phyloP scores from a whole-genome alignment of 2,329 filamentous ascomycete species.

The Ophiostoma populinum region DNA sequence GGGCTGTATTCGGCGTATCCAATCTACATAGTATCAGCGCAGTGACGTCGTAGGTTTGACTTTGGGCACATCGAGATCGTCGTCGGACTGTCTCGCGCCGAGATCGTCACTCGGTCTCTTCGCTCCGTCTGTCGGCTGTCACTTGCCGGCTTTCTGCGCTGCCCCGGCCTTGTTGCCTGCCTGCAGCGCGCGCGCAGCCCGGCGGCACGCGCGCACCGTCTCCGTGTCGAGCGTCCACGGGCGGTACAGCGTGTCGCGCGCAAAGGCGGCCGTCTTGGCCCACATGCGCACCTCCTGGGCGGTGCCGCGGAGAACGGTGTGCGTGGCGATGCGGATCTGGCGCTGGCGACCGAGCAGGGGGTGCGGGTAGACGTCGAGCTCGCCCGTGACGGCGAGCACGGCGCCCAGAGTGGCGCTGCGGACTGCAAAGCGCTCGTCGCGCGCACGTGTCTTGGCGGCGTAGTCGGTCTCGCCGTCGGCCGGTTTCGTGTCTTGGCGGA shows the following conservation, averaged over 20 bases:
- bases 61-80: no score
- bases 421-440: no score
- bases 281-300: slow-evolving; percentile 41
- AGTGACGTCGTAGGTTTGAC: no score
- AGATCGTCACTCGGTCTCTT: no score
- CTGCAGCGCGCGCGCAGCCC: slow-evolving; percentile 21
- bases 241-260: slow-evolving; percentile 27
- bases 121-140: no score
- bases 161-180: neutral
- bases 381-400: slow-evolving; percentile 40
- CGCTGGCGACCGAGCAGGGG: slow-evolving; percentile 14
- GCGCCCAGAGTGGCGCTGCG: no score
- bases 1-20: no score
- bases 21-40: no score
- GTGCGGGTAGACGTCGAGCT: slow-evolving; percentile 26
- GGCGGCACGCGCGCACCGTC: slow-evolving; percentile 32
- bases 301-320: slow-evolving; percentile 31
- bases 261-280: slow-evolving; percentile 35
- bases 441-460: no score
- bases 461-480: no score
- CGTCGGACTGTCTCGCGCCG: no score
- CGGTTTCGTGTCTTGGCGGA: neutral
- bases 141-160: neutral
- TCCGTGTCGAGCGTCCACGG: slow-evolving; percentile 37
- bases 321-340: slow-evolving; percentile 35